phyloP scores from a whole-genome alignment of 306 rosid genomes.

The Geum urbanum region DNA sequence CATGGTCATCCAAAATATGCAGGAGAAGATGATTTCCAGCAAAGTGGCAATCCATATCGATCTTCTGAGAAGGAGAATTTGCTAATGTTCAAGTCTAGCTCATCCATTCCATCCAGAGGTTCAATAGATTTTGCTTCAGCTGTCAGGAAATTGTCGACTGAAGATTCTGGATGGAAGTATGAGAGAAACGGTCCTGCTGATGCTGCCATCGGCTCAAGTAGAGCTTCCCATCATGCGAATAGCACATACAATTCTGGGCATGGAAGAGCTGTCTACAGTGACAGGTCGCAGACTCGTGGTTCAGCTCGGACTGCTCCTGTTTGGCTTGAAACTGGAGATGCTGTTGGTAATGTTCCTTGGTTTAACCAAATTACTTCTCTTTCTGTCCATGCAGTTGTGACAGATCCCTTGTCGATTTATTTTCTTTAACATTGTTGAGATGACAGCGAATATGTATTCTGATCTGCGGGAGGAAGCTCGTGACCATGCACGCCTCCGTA shows the following conservation, averaged over 20 bases:
- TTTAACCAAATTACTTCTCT: slow-evolving; percentile 30
- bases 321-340: slow-evolving; percentile 98
- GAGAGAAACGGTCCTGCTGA: slow-evolving; percentile 69
- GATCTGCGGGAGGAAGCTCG: slow-evolving; percentile 97
- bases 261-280: slow-evolving; percentile 57
- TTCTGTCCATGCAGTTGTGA: slow-evolving; percentile 36
- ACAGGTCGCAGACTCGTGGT: slow-evolving; percentile 63
- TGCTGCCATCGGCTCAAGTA: slow-evolving; percentile 74
- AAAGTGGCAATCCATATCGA: slow-evolving; percentile 49
- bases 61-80: slow-evolving; percentile 63
- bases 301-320: slow-evolving; percentile 74
- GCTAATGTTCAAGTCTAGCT: slow-evolving; percentile 69
- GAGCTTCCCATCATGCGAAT: slow-evolving; percentile 58
- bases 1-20: slow-evolving; percentile 49
- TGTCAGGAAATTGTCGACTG: slow-evolving; percentile 85
- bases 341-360: slow-evolving; percentile 75
- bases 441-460: slow-evolving; percentile 90
- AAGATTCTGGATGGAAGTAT: slow-evolving; percentile 87
- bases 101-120: slow-evolving; percentile 69
- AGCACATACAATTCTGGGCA: slow-evolving; percentile 61
- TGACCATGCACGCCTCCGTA: slow-evolving; percentile 92
- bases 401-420: slow-evolving; percentile 28
- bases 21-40: slow-evolving; percentile 70
- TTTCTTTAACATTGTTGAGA: slow-evolving; percentile 50
- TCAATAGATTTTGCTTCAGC: slow-evolving; percentile 84